Evolutionary conservation across 768 basidiomycete genomes (phyloP), one percentile per base, ranked within the genome.

Genomic region (Lentinula guzmanii): DNA sequence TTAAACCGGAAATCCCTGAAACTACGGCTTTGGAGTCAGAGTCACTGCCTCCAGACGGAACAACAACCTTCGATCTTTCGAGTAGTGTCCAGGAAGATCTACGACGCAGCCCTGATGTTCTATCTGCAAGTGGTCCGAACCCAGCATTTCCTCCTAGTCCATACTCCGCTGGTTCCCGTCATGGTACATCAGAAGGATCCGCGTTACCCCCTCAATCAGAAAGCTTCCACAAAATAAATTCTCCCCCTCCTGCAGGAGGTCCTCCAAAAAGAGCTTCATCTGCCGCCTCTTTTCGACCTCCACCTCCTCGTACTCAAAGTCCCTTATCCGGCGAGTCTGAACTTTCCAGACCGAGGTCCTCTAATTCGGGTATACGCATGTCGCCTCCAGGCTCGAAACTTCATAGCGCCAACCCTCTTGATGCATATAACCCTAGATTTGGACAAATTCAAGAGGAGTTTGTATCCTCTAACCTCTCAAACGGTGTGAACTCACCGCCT

Each of bases 201-300:
- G 5, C 33, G 18, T 18, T 18, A 15, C 31, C 21, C 10, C 31
- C 41, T 31, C 56, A 37, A 35, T 50, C 45, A 34, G 46, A 48
- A 48, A 24, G 21, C 21, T 24, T n/a, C n/a, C 21, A 24, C 15
- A 43, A 31, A 28, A 46, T 34, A 4, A 5, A 11, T 21, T 24
- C 24, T 24, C 45, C 56, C 15, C 42, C 56, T 43, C 43, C 58
- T n/a, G 16, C 45, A 16, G 37, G 31, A 33, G 58, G 58, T 51
- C 58, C 58, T 15, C 58, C 58, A 9, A 59, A 59, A 28, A 46
- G 58, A 18, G 48, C 58, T 24, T 59, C 46, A 31, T 59, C 58
- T n/a, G 58, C 58, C 13, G 58, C 58, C 24, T 31, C 58, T 24
- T 48, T 51, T 8, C 41, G 58, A 56, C 21, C 39, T 43, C 55